Conservation (phyloP, 192 early-diverging fungal species). For the Backusella circina region DNA sequence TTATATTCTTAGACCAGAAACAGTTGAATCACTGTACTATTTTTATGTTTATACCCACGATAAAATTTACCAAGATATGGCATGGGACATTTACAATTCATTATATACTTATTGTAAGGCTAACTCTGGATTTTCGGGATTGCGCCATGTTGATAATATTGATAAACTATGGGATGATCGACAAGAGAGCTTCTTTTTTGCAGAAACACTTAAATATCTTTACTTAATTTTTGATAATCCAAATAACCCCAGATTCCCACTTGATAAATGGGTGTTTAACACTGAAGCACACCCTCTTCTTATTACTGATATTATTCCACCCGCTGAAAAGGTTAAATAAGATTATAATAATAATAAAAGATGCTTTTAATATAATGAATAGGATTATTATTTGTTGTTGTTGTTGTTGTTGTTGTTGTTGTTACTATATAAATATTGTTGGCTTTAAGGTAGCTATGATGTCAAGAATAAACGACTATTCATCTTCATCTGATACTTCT, state of each 20-base stretch:
- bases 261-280: conserved; percentile 88
- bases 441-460: background rate
- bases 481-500: background rate
- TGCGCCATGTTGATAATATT: conserved; percentile 33
- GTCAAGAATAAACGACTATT: background rate
- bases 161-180: conserved; percentile 36
- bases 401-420: background rate
- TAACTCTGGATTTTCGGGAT: conserved; percentile 45
- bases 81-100: conserved; percentile 59
- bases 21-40: conserved; percentile 68
- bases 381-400: background rate
- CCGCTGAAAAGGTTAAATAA: background rate
- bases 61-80: conserved; percentile 58
- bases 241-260: conserved; percentile 45
- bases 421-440: background rate
- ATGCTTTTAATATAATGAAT: background rate
- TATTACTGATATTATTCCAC: conserved; percentile 21
- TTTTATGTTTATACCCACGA: conserved; percentile 73
- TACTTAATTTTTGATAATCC: conserved; percentile 79
- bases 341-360: background rate
- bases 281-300: conserved; percentile 91
- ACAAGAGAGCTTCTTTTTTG: conserved; percentile 82
- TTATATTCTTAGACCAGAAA: conserved; percentile 43
- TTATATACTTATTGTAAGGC: conserved; percentile 47
- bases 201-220: conserved; percentile 95